Evolutionary conservation across 169 alveolate genomes (phyloP), one percentile per base, ranked within the genome.

Genomic region (Plasmodium blacklocki): DNA sequence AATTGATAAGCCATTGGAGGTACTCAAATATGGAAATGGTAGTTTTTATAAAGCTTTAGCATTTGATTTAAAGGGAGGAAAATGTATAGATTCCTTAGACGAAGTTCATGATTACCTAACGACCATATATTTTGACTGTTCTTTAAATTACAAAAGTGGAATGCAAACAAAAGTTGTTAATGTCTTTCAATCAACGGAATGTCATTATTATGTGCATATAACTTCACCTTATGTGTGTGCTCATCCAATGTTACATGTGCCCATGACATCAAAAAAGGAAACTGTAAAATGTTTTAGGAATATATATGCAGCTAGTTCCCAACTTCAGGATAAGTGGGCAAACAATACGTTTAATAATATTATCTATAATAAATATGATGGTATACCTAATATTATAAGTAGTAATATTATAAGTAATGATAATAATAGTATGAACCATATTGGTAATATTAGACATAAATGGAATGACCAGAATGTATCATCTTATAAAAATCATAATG

Each of bases 121-220:
- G 3, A 86, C 92, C 7, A 86, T 86, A 4, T 86, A 86, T 63
- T 86, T 86, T 47, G 92, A 71, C 39, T 86, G 92, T 39, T 86
- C 92, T 6, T 60, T 86, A 29, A 86, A 66, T 73, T 72, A 59
- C 64, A 63, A 86, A 52, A 86, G 62, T 29, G 76, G 63, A 66
- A 59, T n/a, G 3, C 56, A 86, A 11, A 86, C 92, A 72, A 86
- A 62, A 45, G 43, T 86, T 47, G 15, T 86, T 14, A 73, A 86
- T 54, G 67, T 86, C 4, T 86, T 71, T 62, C 86, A 71, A 52
- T 45, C 92, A 49, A 71, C 92, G 8, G 92, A 86, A 43, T 86
- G 92, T 56, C 92, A 86, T 66, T 86, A 86, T 56, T 86, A 86
- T 66, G 72, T 86, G 7, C 92, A 86, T 47, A 56, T 86, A 14